Conservation (phyloP, 371 early-diverging fungal genomes). For the Lichtheimia corymbifera region DNA sequence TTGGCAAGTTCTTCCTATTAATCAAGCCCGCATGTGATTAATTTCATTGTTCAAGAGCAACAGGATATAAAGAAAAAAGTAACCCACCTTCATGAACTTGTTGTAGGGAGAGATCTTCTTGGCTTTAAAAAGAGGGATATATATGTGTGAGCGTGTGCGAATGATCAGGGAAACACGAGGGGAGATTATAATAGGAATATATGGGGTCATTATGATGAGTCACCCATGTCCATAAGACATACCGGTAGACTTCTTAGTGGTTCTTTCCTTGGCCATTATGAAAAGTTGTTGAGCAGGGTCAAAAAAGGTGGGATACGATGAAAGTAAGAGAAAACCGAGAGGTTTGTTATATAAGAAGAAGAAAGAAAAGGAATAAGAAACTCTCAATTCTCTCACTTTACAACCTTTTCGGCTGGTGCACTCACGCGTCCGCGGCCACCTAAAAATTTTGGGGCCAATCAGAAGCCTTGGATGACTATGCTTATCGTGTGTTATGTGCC, state of each 20-base stretch:
- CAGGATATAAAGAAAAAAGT: neutral
- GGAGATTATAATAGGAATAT: no score
- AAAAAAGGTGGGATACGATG: neutral
- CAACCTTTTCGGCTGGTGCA: slow-evolving; percentile 3
- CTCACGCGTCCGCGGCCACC: slow-evolving; percentile 4
- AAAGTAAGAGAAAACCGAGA: slow-evolving; percentile 11
- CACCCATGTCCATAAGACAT: neutral
- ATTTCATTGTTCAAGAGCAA: neutral
- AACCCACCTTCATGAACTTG: slow-evolving; percentile 64
- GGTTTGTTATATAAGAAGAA: slow-evolving; percentile 20
- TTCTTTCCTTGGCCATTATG: slow-evolving; percentile 31
- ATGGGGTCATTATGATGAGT: no score
- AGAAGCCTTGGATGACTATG: neutral
- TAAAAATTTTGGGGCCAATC: slow-evolving; percentile 4
- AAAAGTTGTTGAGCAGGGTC: slow-evolving; percentile 20
- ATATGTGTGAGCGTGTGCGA: no score
- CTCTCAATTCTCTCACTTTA: neutral
- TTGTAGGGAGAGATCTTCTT: slow-evolving; percentile 59
- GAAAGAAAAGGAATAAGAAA: slow-evolving; percentile 8
- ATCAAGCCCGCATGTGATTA: neutral
- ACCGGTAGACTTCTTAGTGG: slow-evolving; percentile 20
- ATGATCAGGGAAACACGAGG: slow-evolving; percentile 1
- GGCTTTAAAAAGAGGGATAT: slow-evolving; percentile 7
- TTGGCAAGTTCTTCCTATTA: slow-evolving; percentile 62
- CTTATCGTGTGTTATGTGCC: neutral